Conservation (phyloP, 768 basidiomycete species). For the Hypholoma fasciculare region DNA sequence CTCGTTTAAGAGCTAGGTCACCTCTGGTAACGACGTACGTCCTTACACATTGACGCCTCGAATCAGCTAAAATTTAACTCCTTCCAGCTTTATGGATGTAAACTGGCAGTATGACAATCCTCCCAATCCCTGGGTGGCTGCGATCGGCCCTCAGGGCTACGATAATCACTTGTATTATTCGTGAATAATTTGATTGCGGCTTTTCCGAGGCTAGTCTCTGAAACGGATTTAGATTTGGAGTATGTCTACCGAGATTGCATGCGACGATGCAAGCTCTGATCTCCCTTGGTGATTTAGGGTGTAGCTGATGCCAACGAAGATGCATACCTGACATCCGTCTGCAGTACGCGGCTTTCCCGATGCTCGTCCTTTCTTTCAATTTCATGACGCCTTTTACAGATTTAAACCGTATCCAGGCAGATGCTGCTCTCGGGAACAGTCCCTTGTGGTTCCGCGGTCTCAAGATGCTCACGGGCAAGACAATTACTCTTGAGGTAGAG, state of each 20-base stretch:
- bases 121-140: constrained; percentile 69
- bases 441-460: constrained; percentile 44
- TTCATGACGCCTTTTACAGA: constrained; percentile 36
- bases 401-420: constrained; percentile 49
- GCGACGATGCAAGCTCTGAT: constrained; percentile 8
- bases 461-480: constrained; percentile 53
- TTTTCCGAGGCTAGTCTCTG: background rate
- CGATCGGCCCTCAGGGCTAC: constrained; percentile 69
- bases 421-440: constrained; percentile 34
- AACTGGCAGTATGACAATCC: constrained; percentile 75
- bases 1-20: constrained; percentile 8
- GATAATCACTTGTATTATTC: constrained; percentile 82
- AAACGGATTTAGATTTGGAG: constrained; percentile 50
- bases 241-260: constrained; percentile 26
- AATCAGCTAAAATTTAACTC: constrained; percentile 13
- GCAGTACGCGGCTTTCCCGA: constrained; percentile 51
- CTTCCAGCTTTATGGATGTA: constrained; percentile 73
- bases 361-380: too few species aligned
- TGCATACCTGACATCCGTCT: constrained; percentile 67
- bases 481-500: constrained; percentile 74
- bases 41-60: background rate
- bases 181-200: constrained; percentile 33
- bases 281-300: constrained; percentile 41
- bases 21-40: constrained; percentile 40
- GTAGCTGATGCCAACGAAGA: constrained; percentile 64